These are phyloP conservation scores for Cercophora scortea DNA, from an alignment of 495 filamentous ascomycete species.

Conservation along the genomic window DNA sequence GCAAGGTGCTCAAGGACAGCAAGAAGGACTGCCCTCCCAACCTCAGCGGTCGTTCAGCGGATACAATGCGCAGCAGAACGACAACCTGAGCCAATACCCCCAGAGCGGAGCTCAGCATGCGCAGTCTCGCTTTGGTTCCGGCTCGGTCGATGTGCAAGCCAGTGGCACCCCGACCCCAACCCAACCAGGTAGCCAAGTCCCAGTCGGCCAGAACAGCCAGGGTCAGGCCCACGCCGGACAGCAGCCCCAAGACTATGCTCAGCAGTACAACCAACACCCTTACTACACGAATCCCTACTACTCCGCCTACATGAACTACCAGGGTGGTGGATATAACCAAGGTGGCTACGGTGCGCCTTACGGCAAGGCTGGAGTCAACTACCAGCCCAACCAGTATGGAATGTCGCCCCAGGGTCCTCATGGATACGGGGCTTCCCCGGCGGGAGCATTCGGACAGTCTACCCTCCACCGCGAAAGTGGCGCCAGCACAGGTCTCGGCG, in stretches of 20 bases:
- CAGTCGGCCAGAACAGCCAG: slow-evolving; percentile 56
- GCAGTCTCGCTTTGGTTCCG: slow-evolving; percentile 32
- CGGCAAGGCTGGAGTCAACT: slow-evolving; percentile 59
- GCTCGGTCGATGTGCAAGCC: slow-evolving; percentile 69
- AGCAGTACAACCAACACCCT: slow-evolving; percentile 59
- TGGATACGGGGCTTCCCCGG: slow-evolving; percentile 68
- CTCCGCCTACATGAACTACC: slow-evolving; percentile 67
- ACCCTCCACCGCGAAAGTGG: slow-evolving; percentile 59
- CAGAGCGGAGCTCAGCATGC: slow-evolving; percentile 48
- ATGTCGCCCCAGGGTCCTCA: slow-evolving; percentile 64
- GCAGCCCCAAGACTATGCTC: slow-evolving; percentile 58
- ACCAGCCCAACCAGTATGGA: slow-evolving; percentile 74
- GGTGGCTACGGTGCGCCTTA: slow-evolving; percentile 64
- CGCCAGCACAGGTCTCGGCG: slow-evolving; percentile 47
- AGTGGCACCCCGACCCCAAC: slow-evolving; percentile 82
- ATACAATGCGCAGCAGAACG: slow-evolving; percentile 65
- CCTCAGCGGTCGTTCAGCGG: slow-evolving; percentile 66
- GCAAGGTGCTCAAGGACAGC: slow-evolving; percentile 50
- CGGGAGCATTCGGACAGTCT: slow-evolving; percentile 64
- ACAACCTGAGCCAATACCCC: slow-evolving; percentile 68
- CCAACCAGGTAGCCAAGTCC: slow-evolving; percentile 13
- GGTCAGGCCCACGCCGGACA: slow-evolving; percentile 50
- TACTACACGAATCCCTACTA: slow-evolving; percentile 79
- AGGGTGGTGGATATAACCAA: slow-evolving; percentile 60
- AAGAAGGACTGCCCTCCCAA: slow-evolving; percentile 56